These are phyloP conservation scores for Celoporthe dispersa DNA, from an alignment of 2,329 filamentous ascomycete species.

Conservation along the genomic window DNA sequence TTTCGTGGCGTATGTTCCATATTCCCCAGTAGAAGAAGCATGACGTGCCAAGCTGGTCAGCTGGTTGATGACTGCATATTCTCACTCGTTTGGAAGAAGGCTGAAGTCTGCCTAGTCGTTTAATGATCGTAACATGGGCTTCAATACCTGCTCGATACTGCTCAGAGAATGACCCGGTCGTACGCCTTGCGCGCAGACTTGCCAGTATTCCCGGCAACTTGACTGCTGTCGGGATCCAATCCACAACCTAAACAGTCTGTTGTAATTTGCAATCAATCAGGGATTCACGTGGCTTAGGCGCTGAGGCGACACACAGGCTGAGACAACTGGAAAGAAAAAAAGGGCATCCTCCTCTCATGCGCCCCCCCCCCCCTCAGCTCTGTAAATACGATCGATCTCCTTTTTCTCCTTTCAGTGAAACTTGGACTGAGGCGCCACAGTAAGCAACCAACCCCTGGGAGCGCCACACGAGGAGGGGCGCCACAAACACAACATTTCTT, in stretches of 20 bases:
- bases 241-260: too few species aligned
- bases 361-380: too few species aligned
- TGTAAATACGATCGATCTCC: neutral
- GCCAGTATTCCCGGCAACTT: too few species aligned
- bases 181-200: neutral
- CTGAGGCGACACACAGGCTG: neutral
- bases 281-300: neutral
- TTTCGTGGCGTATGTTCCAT: neutral
- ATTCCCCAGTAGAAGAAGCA: neutral
- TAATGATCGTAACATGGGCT: neutral
- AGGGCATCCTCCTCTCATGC: neutral
- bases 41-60: neutral
- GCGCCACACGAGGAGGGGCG: neutral
- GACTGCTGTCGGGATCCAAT: too few species aligned
- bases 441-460: neutral
- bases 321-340: neutral
- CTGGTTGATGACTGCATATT: neutral
- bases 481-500: neutral
- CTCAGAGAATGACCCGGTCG: neutral
- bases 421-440: neutral
- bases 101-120: too few species aligned
- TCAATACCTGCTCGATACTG: neutral
- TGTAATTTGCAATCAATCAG: neutral
- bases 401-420: neutral
- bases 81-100: too few species aligned